Conservation (phyloP, 495 filamentous ascomycete genomes). For the Neurospora sp. region DNA sequence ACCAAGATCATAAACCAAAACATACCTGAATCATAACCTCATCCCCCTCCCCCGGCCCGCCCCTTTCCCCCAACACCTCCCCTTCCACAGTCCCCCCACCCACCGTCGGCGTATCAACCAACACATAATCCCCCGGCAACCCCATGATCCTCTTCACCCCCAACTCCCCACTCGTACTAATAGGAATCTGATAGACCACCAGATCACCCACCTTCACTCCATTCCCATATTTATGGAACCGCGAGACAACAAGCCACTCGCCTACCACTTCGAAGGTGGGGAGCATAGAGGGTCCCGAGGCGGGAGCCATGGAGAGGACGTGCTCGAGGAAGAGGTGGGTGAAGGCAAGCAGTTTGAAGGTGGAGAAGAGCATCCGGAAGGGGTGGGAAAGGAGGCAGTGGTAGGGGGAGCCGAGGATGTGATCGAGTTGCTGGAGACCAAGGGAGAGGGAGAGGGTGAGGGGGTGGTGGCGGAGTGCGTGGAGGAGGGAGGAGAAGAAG, state of each 20-base stretch:
- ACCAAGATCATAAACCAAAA: neutral
- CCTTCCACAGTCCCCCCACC: conserved; percentile 4
- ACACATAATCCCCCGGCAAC: conserved; percentile 83
- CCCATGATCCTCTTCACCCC: conserved; percentile 78
- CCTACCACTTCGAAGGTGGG: conserved; percentile 59
- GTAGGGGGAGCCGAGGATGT: conserved; percentile 4
- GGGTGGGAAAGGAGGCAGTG: conserved; percentile 21
- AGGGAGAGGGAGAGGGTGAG: neutral
- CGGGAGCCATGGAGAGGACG: conserved; percentile 39
- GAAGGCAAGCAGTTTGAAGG: conserved; percentile 37
- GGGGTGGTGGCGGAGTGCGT: neutral
- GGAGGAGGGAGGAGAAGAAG: neutral
- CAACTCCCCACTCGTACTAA: conserved; percentile 41
- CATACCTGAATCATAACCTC: conserved; percentile 70
- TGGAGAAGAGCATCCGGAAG: conserved; percentile 23
- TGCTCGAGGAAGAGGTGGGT: conserved; percentile 51
- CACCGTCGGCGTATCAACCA: conserved; percentile 50
- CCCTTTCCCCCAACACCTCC: neutral
- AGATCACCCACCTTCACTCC: conserved; percentile 74
- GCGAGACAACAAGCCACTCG: conserved; percentile 59
- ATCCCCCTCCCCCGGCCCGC: neutral
- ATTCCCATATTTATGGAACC: conserved; percentile 55
- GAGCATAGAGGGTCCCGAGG: conserved; percentile 67
- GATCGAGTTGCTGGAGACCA: neutral
- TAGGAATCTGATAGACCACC: conserved; percentile 65